Evolutionary conservation across 2,329 filamentous ascomycete genomes (phyloP), one percentile per base, ranked within the genome.

Genomic region (Fusarium liriodendri): DNA sequence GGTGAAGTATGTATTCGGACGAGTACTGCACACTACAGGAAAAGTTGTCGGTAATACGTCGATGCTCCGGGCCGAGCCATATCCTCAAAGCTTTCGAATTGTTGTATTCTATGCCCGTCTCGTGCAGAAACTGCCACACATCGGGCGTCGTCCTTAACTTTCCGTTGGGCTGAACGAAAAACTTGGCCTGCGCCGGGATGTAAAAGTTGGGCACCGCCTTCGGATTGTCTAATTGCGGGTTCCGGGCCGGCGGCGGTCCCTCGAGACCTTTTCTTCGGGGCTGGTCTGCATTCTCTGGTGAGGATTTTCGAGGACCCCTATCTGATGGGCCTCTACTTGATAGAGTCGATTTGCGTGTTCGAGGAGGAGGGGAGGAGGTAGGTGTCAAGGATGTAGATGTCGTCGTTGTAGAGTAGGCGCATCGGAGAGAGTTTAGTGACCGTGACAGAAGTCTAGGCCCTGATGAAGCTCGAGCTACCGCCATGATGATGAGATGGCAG

Each of bases 1-100:
- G 79, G 33, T 81, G 76, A 55, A 85, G 70, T 63, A 82, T 71
- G 69, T 85, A 79, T 10, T 66, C 61, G 11, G 77, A 66, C 22
- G 74, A 78, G 59, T 79, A 81, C 20, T 72, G 73, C 9, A 83
- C 42, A 3, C 62, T 71, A 59, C 79, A 72, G 33, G 69, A 62
- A 59, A 79, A 81, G 8, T 70, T 50, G 5, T 63, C 61, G 11
- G 61, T 27, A 6, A 79, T 71, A 29, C 54, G 67, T 10, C 18
- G 14, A 6, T 71, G 45, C 13, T 74, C 67, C 7, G 25, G 4
- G 4, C 66, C 74, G 2, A 78, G 38, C 5, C 25, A 78, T 60
- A 11, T 25, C 37, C n/a, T 27, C 50, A 52, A 4, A 20, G 68
- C 66, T 33, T 68, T 76, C 25, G 75, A 75, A 54, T 78, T 77